phyloP scores from a whole-genome alignment of 108 stramenopile genomes.

The Stephanodiscus minutulus region DNA sequence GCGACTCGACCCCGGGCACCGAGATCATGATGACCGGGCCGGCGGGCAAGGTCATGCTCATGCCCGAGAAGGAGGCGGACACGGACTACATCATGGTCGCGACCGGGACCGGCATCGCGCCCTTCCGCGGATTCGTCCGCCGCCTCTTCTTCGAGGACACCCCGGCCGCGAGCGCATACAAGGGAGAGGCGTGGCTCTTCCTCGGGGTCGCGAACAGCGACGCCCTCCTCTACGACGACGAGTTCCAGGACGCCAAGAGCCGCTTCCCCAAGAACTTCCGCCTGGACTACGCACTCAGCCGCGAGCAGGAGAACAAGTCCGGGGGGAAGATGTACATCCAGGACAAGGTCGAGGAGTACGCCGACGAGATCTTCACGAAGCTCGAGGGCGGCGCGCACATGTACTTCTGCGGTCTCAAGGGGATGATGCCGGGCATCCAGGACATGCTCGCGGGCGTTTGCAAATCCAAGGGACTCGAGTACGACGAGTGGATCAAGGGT shows the following conservation, averaged over 20 bases:
- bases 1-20: constrained; percentile 92
- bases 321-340: constrained; percentile 99
- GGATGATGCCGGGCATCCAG: constrained; percentile 98
- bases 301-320: constrained; percentile 92
- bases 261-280: constrained; percentile 91
- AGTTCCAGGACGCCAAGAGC: constrained; percentile 91
- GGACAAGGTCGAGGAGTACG: constrained; percentile 96
- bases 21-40: constrained; percentile 93
- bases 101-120: constrained; percentile 97
- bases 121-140: constrained; percentile 96
- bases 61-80: constrained; percentile 93
- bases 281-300: constrained; percentile 93
- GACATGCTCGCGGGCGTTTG: constrained; percentile 93
- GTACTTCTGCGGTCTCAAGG: constrained; percentile 99
- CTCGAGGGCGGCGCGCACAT: constrained; percentile 94
- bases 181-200: constrained; percentile 97
- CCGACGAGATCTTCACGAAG: constrained; percentile 91
- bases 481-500: constrained; percentile 86
- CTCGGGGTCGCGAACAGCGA: constrained; percentile 96
- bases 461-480: constrained; percentile 86
- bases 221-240: constrained; percentile 96
- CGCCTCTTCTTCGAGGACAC: constrained; percentile 96
- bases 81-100: constrained; percentile 99
- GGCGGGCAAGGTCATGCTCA: constrained; percentile 97
- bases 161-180: constrained; percentile 88